These are phyloP conservation scores for Geotrichum aggregatum DNA, from an alignment of 1,139 yeast genomes.

Conservation along the genomic window DNA sequence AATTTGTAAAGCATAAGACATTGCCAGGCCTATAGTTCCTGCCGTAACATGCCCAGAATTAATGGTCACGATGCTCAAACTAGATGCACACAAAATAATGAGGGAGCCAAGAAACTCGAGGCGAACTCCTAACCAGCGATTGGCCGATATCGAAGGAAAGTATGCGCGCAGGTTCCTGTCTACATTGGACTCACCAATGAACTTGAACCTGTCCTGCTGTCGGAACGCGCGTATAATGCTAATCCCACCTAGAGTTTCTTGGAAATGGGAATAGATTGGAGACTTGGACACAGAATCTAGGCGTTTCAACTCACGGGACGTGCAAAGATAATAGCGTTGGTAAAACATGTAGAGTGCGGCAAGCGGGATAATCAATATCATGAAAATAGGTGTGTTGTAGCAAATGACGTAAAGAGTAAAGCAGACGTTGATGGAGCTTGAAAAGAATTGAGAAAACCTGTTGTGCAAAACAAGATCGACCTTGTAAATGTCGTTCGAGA, in stretches of 20 bases:
- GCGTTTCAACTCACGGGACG: slow-evolving; percentile 75
- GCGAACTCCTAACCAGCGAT: slow-evolving; percentile 71
- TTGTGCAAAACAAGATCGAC: slow-evolving; percentile 57
- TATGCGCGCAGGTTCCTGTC: slow-evolving; percentile 60
- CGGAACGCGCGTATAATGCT: slow-evolving; percentile 58
- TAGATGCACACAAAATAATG: slow-evolving; percentile 59
- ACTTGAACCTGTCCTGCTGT: slow-evolving; percentile 51
- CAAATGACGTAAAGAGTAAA: slow-evolving; percentile 67
- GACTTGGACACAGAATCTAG: slow-evolving; percentile 75
- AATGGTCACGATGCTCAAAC: slow-evolving; percentile 49
- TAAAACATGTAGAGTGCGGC: slow-evolving; percentile 67
- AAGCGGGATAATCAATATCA: slow-evolving; percentile 47
- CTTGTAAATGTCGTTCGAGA: slow-evolving; percentile 65
- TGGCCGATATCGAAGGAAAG: slow-evolving; percentile 53
- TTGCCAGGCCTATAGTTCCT: slow-evolving; percentile 68
- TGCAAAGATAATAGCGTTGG: slow-evolving; percentile 76
- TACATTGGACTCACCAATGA: slow-evolving; percentile 54
- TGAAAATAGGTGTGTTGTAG: slow-evolving; percentile 62
- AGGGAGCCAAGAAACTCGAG: slow-evolving; percentile 65
- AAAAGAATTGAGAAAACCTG: slow-evolving; percentile 44
- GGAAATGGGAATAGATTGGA: slow-evolving; percentile 72
- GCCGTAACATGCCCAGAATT: slow-evolving; percentile 53
- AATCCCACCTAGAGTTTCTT: slow-evolving; percentile 70
- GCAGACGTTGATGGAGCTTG: slow-evolving; percentile 50
- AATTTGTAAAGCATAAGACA: slow-evolving; percentile 66